Evolutionary conservation across 495 filamentous ascomycete species (phyloP).

Genomic region (Paragyromitra xinjiangensis): DNA sequence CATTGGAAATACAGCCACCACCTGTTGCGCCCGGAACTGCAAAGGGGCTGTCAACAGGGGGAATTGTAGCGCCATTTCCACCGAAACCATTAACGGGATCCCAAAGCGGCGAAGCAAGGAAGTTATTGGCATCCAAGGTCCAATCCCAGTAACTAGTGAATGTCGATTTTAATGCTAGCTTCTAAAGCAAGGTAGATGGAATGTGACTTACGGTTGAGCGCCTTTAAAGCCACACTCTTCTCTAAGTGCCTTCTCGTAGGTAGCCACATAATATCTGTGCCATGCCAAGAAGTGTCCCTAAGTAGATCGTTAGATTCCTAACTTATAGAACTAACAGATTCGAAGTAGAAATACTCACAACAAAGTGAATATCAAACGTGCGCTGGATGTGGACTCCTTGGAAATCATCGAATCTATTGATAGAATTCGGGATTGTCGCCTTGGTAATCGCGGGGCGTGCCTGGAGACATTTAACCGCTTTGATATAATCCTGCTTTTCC

Average conservation of each 20-base stretch:
- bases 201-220: slow-evolving; percentile 60
- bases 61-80: slow-evolving; percentile 67
- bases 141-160: slow-evolving; percentile 70
- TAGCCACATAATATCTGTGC: slow-evolving; percentile 73
- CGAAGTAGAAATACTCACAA: slow-evolving; percentile 60
- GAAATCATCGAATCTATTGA: slow-evolving; percentile 75
- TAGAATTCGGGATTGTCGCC: slow-evolving; percentile 60
- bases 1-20: slow-evolving; percentile 71
- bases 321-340: slow-evolving; percentile 71
- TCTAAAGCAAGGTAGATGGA: slow-evolving; percentile 18
- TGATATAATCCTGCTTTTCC: slow-evolving; percentile 69
- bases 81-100: slow-evolving; percentile 69
- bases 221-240: slow-evolving; percentile 78
- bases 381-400: slow-evolving; percentile 74
- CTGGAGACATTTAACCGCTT: slow-evolving; percentile 72
- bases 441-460: slow-evolving; percentile 62
- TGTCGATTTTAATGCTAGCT: slow-evolving; percentile 52
- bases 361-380: slow-evolving; percentile 69
- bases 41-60: slow-evolving; percentile 34
- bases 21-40: slow-evolving; percentile 59
- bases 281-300: slow-evolving; percentile 72
- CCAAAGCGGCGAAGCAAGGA: slow-evolving; percentile 69
- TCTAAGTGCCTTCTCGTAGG: slow-evolving; percentile 72
- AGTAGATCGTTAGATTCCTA: slow-evolving; percentile 63
- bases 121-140: slow-evolving; percentile 63